Evolutionary conservation across 306 rosid genomes (phyloP).

Genomic region (Begonia masoniana): DNA sequence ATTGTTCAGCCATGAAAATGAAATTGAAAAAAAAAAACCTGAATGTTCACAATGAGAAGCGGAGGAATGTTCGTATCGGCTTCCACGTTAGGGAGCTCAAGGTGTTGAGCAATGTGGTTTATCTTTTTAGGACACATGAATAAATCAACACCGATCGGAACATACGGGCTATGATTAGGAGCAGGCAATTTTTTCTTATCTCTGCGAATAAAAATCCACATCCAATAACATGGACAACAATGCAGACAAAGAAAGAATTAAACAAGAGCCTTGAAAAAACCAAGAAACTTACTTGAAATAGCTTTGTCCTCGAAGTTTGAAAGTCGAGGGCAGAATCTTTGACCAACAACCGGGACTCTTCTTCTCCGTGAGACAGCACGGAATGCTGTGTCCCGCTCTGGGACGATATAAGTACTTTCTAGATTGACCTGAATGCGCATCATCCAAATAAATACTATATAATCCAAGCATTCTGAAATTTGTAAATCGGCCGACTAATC

Average conservation of each 20-base stretch:
- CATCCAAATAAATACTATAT: background rate
- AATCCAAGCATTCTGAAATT: too few species aligned
- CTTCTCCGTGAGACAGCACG: slow-evolving; percentile 48
- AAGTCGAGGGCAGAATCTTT: slow-evolving; percentile 76
- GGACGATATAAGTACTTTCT: slow-evolving; percentile 48
- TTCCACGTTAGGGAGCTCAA: slow-evolving; percentile 75
- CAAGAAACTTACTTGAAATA: slow-evolving; percentile 56
- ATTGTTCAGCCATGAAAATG: too few species aligned
- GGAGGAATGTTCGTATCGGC: slow-evolving; percentile 43
- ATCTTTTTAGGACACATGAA: slow-evolving; percentile 67
- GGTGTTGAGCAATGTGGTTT: slow-evolving; percentile 67
- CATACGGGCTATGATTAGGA: slow-evolving; percentile 55
- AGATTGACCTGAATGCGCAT: slow-evolving; percentile 49
- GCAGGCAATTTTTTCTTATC: slow-evolving; percentile 74
- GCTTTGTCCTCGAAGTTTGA: slow-evolving; percentile 77
- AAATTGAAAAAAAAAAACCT: slow-evolving; percentile 23
- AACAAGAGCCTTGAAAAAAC: too few species aligned
- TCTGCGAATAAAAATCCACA: slow-evolving; percentile 24
- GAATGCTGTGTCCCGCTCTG: slow-evolving; percentile 51
- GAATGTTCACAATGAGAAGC: slow-evolving; percentile 81
- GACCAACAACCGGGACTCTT: slow-evolving; percentile 66
- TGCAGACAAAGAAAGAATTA: too few species aligned
- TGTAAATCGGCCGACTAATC: too few species aligned
- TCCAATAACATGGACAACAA: slow-evolving; percentile 5
- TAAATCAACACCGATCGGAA: slow-evolving; percentile 80